Conservation (phyloP, 371 early-diverging fungal genomes). For the Amoeboaphelidium protococcarum region DNA sequence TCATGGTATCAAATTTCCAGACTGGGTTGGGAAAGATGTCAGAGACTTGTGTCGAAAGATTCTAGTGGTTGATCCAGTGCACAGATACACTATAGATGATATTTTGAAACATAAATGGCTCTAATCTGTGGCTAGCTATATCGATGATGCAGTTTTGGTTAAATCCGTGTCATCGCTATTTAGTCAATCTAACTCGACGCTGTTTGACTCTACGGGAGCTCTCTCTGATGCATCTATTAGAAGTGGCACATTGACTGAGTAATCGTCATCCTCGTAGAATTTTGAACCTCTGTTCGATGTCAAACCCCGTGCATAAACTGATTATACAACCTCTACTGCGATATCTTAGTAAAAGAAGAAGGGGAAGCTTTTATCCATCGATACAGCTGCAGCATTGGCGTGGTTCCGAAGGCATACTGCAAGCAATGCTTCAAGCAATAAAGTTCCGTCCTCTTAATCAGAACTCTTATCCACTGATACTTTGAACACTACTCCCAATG, state of each 20-base stretch:
- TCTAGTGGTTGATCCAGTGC: conserved; percentile 83
- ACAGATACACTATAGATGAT: conserved; percentile 70
- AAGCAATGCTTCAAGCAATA: not conserved
- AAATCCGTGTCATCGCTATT: not conserved
- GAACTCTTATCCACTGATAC: not conserved
- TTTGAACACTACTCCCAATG: not conserved
- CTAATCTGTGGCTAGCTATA: not conserved
- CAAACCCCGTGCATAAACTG: not conserved
- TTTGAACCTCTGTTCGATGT: not conserved
- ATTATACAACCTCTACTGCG: not conserved
- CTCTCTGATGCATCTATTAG: not conserved
- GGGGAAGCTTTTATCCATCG: not conserved
- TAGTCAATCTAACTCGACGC: not conserved
- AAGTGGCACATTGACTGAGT: not conserved
- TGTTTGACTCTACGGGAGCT: not conserved
- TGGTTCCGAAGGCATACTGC: not conserved
- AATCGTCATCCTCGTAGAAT: not conserved
- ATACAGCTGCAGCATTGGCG: not conserved
- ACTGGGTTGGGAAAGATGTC: conserved; percentile 53
- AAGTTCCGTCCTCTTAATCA: not conserved
- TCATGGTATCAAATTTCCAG: conserved; percentile 17
- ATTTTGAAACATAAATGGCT: conserved; percentile 19
- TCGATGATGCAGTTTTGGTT: not conserved
- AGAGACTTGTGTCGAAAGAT: conserved; percentile 58
- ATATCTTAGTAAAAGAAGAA: not conserved